These are phyloP conservation scores for Cryptosporidium sp. DNA, from an alignment of 169 alveolate species.

Conservation along the genomic window DNA sequence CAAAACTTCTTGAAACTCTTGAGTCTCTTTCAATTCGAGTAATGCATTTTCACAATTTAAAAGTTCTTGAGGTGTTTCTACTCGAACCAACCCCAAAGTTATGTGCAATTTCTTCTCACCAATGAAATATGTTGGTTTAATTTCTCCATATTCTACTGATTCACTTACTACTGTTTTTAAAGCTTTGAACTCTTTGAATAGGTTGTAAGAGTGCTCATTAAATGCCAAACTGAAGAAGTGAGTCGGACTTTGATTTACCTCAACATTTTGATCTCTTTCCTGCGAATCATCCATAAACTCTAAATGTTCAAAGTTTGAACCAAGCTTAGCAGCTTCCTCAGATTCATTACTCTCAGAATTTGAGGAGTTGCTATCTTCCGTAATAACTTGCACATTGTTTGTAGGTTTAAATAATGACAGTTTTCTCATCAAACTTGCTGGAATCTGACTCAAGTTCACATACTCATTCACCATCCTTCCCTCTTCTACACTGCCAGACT, in stretches of 20 bases:
- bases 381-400: neutral
- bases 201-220: slow-evolving; percentile 14
- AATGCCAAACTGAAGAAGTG: slow-evolving; percentile 62
- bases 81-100: slow-evolving; percentile 51
- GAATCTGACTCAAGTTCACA: slow-evolving; percentile 22
- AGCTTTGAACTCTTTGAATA: slow-evolving; percentile 16
- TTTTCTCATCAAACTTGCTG: neutral
- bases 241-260: slow-evolving; percentile 34
- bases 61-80: slow-evolving; percentile 21
- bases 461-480: slow-evolving; percentile 20
- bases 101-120: slow-evolving; percentile 49
- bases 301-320: neutral
- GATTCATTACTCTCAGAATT: slow-evolving; percentile 21
- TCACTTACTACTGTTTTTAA: slow-evolving; percentile 6
- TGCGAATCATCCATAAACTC: neutral
- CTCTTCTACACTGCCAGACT: neutral
- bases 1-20: slow-evolving; percentile 7
- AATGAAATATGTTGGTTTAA: slow-evolving; percentile 36
- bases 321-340: neutral
- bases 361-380: neutral
- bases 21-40: slow-evolving; percentile 1
- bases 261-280: neutral
- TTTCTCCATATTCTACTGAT: slow-evolving; percentile 43
- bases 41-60: slow-evolving; percentile 8
- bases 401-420: neutral